Percentiles rank a stretch among this genome's conserved stretches.
Evolutionary conservation across 352 stramenopile species (phyloP).

Genomic region (Phytophthora vignae): DNA sequence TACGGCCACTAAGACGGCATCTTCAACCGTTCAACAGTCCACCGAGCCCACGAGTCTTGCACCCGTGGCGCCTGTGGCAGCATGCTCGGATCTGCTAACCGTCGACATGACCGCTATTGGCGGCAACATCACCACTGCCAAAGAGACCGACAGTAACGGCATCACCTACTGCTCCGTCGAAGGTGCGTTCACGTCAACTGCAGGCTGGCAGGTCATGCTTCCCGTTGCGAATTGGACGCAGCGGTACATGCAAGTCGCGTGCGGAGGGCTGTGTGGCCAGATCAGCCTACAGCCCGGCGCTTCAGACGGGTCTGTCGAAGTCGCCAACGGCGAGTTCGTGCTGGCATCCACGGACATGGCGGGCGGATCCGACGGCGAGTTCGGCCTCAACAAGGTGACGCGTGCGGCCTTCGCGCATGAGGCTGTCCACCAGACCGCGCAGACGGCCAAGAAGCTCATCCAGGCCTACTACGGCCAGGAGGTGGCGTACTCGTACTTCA

Average conservation of each 20-base stretch:
- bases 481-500: slow-evolving; percentile 53
- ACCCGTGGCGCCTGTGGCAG: not conserved
- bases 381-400: slow-evolving; percentile 42
- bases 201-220: slow-evolving; percentile 41
- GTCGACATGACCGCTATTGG: slow-evolving; percentile 42
- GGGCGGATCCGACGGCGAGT: slow-evolving; percentile 39
- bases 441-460: slow-evolving; percentile 51
- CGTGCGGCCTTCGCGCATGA: slow-evolving; percentile 47
- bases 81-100: slow-evolving; percentile 32
- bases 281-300: slow-evolving; percentile 36
- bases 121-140: slow-evolving; percentile 33
- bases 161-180: slow-evolving; percentile 45
- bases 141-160: slow-evolving; percentile 33
- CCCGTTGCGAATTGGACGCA: slow-evolving; percentile 52
- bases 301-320: slow-evolving; percentile 34
- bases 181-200: slow-evolving; percentile 26
- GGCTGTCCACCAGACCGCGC: slow-evolving; percentile 47
- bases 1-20: not conserved
- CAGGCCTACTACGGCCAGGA: slow-evolving; percentile 49
- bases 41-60: not conserved
- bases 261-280: slow-evolving; percentile 47
- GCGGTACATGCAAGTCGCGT: slow-evolving; percentile 51
- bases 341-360: slow-evolving; percentile 43
- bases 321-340: slow-evolving; percentile 43
- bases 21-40: not conserved